These are phyloP conservation scores for Xylariomycetidae sp. DNA, from an alignment of 2,329 filamentous ascomycete species.

Conservation along the genomic window DNA sequence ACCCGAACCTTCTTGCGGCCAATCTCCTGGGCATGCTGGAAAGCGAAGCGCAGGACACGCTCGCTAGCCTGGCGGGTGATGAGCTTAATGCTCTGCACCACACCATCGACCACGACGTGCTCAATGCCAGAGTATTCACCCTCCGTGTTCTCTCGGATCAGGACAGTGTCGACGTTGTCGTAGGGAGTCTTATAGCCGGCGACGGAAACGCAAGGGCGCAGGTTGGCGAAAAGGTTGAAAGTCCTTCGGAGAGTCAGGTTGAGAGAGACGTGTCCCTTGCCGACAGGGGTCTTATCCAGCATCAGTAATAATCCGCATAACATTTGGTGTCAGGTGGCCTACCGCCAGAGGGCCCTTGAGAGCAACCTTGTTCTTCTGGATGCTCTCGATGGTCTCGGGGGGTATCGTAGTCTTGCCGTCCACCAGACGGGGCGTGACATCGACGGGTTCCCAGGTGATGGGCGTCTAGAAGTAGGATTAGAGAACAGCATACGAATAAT, in stretches of 20 bases:
- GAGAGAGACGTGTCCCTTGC: constrained; percentile 98
- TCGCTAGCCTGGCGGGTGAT: constrained; percentile 93
- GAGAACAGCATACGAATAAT: no score
- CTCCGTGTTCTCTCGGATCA: constrained; percentile 99
- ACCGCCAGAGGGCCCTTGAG: constrained; percentile 96
- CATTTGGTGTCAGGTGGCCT: no score
- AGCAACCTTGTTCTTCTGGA: constrained; percentile 92
- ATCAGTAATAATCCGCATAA: no score
- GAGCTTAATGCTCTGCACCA: constrained; percentile 99
- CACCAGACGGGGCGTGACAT: constrained; percentile 89
- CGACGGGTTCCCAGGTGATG: constrained; percentile 94
- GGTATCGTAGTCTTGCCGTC: constrained; percentile 95
- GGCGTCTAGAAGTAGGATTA: constrained; percentile 56
- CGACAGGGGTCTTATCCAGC: constrained; percentile 69
- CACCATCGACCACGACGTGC: constrained; percentile 94
- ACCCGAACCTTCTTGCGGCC: constrained; percentile 95
- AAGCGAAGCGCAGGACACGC: constrained; percentile 93
- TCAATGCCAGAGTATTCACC: constrained; percentile 99
- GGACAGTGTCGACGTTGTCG: constrained; percentile 91
- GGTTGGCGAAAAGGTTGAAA: constrained; percentile 99
- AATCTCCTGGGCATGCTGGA: constrained; percentile 93
- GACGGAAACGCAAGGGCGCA: constrained; percentile 95
- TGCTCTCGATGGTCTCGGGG: constrained; percentile 85
- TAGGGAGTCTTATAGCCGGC: constrained; percentile 98
- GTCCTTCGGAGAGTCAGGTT: constrained; percentile 98